Evolutionary conservation across 441 rosid genomes (phyloP).

Genomic region (Gossypium schwendimanii): DNA sequence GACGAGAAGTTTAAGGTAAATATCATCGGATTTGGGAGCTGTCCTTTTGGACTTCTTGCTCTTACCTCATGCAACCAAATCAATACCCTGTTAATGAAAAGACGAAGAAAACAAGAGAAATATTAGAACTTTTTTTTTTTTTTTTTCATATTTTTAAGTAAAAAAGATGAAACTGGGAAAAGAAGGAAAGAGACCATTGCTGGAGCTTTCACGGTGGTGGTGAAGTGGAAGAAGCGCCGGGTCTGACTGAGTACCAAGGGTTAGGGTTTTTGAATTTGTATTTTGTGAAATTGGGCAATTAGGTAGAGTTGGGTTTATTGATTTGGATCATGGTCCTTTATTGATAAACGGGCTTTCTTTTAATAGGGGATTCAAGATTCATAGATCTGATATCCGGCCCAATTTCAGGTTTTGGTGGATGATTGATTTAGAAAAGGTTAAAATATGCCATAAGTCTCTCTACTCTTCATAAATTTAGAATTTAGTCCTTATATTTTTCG

Average conservation of each 20-base stretch:
- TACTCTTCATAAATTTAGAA: no score
- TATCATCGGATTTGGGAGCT: no score
- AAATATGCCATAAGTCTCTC: no score
- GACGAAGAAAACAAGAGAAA: neutral
- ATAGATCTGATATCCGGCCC: no score
- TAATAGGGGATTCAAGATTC: neutral
- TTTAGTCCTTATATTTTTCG: no score
- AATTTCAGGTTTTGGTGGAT: no score
- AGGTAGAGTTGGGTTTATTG: no score
- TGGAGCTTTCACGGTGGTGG: neutral
- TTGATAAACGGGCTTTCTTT: no score
- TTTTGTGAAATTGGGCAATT: neutral
- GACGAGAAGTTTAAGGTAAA: conserved; percentile 38
- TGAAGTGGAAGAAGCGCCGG: neutral
- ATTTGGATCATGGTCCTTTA: no score
- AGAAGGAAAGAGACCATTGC: conserved; percentile 30
- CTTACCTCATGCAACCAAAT: conserved; percentile 89
- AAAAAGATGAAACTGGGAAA: neutral
- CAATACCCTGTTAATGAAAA: conserved; percentile 52
- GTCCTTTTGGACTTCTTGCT: conserved; percentile 59
- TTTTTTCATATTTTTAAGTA: no score
- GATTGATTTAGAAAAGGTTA: no score
- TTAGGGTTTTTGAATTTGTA: conserved; percentile 32
- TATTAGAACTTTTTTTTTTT: no score
- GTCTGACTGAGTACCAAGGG: neutral